These are phyloP conservation scores for Colletotrichum trifolii DNA, from an alignment of 2,329 filamentous ascomycete species.

Conservation along the genomic window DNA sequence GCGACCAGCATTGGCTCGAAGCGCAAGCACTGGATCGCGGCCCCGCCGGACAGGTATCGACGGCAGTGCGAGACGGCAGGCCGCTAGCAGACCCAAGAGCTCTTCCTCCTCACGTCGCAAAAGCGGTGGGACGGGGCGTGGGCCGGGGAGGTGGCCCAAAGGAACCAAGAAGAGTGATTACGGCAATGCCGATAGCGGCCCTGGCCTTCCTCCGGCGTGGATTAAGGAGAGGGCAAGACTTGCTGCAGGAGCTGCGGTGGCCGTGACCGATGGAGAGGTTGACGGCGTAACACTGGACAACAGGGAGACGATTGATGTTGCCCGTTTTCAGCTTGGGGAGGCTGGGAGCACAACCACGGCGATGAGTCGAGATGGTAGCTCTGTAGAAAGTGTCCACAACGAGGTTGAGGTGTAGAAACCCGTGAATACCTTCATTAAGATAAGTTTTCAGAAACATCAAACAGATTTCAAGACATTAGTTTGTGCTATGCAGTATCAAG, in stretches of 20 bases:
- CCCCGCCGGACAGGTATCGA: constrained; percentile 50
- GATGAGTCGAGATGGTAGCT: not conserved
- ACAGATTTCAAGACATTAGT: no score
- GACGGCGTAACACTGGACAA: constrained; percentile 37
- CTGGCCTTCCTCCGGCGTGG: constrained; percentile 71
- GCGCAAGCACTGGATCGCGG: constrained; percentile 48
- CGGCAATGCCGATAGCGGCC: constrained; percentile 73
- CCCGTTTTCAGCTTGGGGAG: constrained; percentile 31
- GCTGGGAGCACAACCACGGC: constrained; percentile 1
- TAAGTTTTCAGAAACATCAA: no score
- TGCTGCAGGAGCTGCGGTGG: constrained; percentile 7
- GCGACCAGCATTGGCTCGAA: constrained; percentile 51
- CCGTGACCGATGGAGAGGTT: constrained; percentile 23
- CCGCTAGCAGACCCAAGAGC: constrained; percentile 52
- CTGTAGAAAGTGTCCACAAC: not conserved
- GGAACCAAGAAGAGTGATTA: constrained; percentile 77
- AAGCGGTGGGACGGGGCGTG: constrained; percentile 71
- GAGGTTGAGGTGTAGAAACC: not conserved
- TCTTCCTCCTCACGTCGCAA: constrained; percentile 59
- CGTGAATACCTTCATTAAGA: no score
- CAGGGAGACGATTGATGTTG: constrained; percentile 35
- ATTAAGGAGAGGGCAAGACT: constrained; percentile 46
- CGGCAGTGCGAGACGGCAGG: constrained; percentile 39
- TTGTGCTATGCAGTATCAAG: no score
- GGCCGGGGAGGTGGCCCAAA: constrained; percentile 74